Evolutionary conservation across 2,329 filamentous ascomycete genomes (phyloP).

Genomic region (Talaromyces sp.): DNA sequence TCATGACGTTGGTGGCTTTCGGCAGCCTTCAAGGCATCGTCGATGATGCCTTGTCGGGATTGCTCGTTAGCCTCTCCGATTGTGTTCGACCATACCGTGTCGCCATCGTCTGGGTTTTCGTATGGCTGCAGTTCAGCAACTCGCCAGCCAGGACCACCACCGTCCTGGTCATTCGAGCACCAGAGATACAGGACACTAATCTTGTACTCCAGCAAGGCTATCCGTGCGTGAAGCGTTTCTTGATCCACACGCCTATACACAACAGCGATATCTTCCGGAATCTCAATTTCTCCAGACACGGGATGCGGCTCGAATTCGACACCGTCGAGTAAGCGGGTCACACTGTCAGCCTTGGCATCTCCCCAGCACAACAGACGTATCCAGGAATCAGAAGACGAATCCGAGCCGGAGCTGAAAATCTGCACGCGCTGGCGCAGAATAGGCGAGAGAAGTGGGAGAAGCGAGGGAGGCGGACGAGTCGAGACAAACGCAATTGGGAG

Average conservation of each 20-base stretch:
- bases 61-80: conserved; percentile 51
- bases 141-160: conserved; percentile 48
- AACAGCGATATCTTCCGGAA: conserved; percentile 51
- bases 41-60: conserved; percentile 29
- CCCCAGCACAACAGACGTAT: conserved; percentile 57
- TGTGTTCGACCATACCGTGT: conserved; percentile 46
- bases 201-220: conserved; percentile 50
- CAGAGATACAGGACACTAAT: conserved; percentile 55
- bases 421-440: conserved; percentile 58
- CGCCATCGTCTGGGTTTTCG: conserved; percentile 44
- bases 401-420: conserved; percentile 44
- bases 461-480: conserved; percentile 52
- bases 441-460: conserved; percentile 57
- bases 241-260: conserved; percentile 55
- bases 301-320: conserved; percentile 58
- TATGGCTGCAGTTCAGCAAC: conserved; percentile 53
- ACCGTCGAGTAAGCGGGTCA: conserved; percentile 49
- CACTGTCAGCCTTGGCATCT: conserved; percentile 43
- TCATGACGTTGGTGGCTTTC: conserved; percentile 16
- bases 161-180: conserved; percentile 53
- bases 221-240: conserved; percentile 54
- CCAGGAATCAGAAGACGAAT: conserved; percentile 48
- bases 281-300: conserved; percentile 59
- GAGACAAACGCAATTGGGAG: conserved; percentile 57
- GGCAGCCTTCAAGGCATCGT: conserved; percentile 29